Base-by-base conservation (phyloP, 2,329 filamentous ascomycete genomes). In the Venturia pyrina region DNA sequence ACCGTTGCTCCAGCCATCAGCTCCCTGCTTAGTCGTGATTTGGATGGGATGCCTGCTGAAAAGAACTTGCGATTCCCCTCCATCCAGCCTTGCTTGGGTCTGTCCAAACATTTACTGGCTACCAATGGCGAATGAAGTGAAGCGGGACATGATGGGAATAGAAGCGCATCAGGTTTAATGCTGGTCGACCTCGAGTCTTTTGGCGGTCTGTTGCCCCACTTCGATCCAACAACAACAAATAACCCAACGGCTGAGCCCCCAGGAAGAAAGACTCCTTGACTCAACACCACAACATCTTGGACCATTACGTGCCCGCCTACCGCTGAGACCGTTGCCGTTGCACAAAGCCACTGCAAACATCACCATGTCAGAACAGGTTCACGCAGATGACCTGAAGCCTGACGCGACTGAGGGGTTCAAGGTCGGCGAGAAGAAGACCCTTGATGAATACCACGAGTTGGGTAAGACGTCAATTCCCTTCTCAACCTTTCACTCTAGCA, bases 391-490 rank as follows among this genome's bases (percentile, higher is more conserved):
- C 74, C 86, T 93, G 71, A 83, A 89, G 78, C 89, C 91, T 69
- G 90, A 95, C 81, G 85, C 89, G 81, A 97, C 93, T 70, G 88
- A 93, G 80, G 93, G 93, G 76, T 98, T 97, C 88, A 97, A 96
- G 87, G 89, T 97, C 75, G 93, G 91, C 71, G 91, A 97, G 86
- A 97, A 97, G 88, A 96, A 98, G 86, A 96, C 91, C 72, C 84
- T 99, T 75, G 90, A 93, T 70, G 90, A 97, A 79, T 97, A 97
- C 80, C 85, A 93, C 75, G 84, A 96, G 78, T 89, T 99, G 80
- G 95, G 92, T 96, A 82, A 75, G 90, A 44, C 5, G 2, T 19
- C 28, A 34, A 34, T 37, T n/a, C 37, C 17, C 0, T 2, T 6
- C 11, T n/a, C 10, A 11, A 28, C 13, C 21, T 24, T 28, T 6